phyloP scores from a whole-genome alignment of 1,139 yeast species.

The Taphrina communis region DNA sequence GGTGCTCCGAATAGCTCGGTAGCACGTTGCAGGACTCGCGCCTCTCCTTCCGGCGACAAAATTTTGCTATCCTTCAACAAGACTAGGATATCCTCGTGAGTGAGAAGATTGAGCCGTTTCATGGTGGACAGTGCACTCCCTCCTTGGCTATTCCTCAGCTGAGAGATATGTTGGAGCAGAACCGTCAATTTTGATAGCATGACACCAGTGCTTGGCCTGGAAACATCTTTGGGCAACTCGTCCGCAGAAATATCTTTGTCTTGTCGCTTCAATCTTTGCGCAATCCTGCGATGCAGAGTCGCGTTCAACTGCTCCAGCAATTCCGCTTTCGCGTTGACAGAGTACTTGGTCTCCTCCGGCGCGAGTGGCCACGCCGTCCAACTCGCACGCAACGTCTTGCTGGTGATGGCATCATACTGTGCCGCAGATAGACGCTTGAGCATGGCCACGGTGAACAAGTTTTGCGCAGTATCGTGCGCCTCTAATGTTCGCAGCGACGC shows the following conservation, averaged over 20 bases:
- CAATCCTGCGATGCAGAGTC: background rate
- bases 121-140: slow-evolving; percentile 2
- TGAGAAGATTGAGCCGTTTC: slow-evolving; percentile 1
- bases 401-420: background rate
- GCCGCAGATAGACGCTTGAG: slow-evolving; percentile 8
- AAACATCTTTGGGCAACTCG: slow-evolving; percentile 6
- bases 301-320: slow-evolving; percentile 7
- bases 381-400: background rate
- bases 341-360: slow-evolving; percentile 5
- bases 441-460: slow-evolving; percentile 8
- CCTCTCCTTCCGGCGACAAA: background rate
- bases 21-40: background rate
- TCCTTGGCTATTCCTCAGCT: slow-evolving; percentile 5
- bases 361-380: slow-evolving; percentile 29
- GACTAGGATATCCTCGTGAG: background rate
- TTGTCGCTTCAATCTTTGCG: background rate
- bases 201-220: background rate
- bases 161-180: slow-evolving; percentile 1
- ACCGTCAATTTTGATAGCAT: background rate
- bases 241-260: slow-evolving; percentile 10
- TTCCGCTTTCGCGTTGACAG: background rate
- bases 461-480: slow-evolving; percentile 22
- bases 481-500: slow-evolving; percentile 12
- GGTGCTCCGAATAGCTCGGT: slow-evolving; percentile 2
- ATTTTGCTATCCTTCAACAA: background rate